These are phyloP conservation scores for Pelargonium nanum DNA, from an alignment of 345 rosid genomes.

Conservation along the genomic window DNA sequence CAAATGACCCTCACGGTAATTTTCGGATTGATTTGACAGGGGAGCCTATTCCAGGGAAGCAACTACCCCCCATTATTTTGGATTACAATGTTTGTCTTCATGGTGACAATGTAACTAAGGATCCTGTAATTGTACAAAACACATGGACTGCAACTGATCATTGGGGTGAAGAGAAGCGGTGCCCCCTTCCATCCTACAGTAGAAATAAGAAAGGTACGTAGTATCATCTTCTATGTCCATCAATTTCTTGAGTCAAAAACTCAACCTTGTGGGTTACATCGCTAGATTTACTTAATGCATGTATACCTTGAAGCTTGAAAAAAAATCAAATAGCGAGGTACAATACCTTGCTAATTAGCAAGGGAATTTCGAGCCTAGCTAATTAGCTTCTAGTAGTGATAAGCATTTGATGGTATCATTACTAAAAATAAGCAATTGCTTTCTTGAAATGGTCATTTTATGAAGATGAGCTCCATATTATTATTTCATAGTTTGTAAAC, in stretches of 20 bases:
- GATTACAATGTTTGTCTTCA: conserved; percentile 93
- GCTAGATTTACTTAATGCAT: too few species aligned
- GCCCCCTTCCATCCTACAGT: conserved; percentile 70
- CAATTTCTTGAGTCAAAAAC: too few species aligned
- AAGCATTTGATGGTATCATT: background rate
- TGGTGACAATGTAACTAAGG: conserved; percentile 88
- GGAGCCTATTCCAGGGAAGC: conserved; percentile 94
- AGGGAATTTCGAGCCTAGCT: too few species aligned
- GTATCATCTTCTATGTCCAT: background rate
- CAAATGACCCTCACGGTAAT: conserved; percentile 77
- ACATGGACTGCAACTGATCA: conserved; percentile 85
- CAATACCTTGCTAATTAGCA: too few species aligned
- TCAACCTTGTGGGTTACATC: too few species aligned
- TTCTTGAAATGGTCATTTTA: background rate
- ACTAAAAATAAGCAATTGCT: too few species aligned
- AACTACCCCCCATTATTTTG: conserved; percentile 81
- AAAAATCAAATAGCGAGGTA: too few species aligned
- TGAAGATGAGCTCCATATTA: too few species aligned
- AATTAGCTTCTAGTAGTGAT: too few species aligned
- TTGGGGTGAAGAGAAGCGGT: conserved; percentile 97
- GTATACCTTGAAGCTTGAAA: too few species aligned
- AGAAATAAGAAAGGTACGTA: conserved; percentile 57
- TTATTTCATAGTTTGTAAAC: too few species aligned
- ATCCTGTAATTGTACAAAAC: conserved; percentile 95
- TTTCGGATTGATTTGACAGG: conserved; percentile 83